These are phyloP conservation scores for Boletus sp. DNA, from an alignment of 768 basidiomycete genomes.

Conservation along the genomic window DNA sequence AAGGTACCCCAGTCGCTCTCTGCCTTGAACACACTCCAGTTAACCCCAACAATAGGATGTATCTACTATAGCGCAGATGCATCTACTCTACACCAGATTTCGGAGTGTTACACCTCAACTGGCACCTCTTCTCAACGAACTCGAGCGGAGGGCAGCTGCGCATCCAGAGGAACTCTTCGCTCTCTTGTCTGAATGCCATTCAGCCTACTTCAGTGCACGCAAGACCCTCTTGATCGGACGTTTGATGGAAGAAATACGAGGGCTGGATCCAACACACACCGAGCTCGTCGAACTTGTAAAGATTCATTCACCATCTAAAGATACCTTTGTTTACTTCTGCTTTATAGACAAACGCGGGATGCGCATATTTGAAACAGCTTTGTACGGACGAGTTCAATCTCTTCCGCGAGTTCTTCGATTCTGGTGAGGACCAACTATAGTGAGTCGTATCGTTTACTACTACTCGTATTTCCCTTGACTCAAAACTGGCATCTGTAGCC, in stretches of 20 bases:
- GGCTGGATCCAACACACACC: constrained; percentile 72
- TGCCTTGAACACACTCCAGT: not conserved
- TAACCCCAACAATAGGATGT: constrained; percentile 51
- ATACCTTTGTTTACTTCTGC: not conserved
- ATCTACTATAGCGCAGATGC: constrained; percentile 74
- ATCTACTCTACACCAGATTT: constrained; percentile 91
- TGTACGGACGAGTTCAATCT: constrained; percentile 89
- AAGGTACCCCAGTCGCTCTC: constrained; percentile 46
- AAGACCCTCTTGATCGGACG: constrained; percentile 68
- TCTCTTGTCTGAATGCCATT: constrained; percentile 82
- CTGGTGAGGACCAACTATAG: constrained; percentile 77
- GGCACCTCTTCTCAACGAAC: constrained; percentile 76
- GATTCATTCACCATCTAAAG: not conserved
- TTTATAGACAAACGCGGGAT: constrained; percentile 81
- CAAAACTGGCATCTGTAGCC: constrained; percentile 42
- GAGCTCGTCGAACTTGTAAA: constrained; percentile 87
- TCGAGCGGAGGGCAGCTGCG: constrained; percentile 71
- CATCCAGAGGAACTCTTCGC: constrained; percentile 85
- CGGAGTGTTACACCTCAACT: constrained; percentile 66
- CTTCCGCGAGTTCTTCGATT: constrained; percentile 82
- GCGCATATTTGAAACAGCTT: constrained; percentile 87
- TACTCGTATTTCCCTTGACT: constrained; percentile 6
- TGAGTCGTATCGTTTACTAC: constrained; percentile 34
- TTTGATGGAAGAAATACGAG: constrained; percentile 79
- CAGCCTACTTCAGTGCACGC: constrained; percentile 76